A percentile compares a stretch with the other conserved stretches of the same genome.
phyloP scores from a whole-genome alignment of 164 flowering plant species.

The Paratinospora sagittata region DNA sequence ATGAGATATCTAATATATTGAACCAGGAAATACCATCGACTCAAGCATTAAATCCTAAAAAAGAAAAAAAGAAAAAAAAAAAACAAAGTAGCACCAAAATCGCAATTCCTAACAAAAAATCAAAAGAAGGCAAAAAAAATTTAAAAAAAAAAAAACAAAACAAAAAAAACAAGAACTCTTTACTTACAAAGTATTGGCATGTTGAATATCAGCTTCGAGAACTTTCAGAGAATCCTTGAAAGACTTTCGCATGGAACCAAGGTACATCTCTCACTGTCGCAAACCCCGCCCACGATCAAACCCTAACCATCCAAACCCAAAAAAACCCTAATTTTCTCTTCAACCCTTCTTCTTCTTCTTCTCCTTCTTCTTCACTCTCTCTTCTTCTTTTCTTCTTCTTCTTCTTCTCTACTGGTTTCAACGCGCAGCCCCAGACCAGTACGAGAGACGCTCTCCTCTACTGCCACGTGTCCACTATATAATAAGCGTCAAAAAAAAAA shows the following conservation, averaged over 20 bases:
- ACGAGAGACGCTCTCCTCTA: conserved; percentile 4
- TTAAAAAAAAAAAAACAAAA: neutral
- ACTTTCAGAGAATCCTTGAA: conserved; percentile 77
- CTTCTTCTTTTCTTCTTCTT: conserved; percentile 6
- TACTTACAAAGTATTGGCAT: conserved; percentile 73
- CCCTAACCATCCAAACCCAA: conserved; percentile 1
- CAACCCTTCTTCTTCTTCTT: neutral
- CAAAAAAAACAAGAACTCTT: neutral
- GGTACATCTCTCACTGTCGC: conserved; percentile 29
- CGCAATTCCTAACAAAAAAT: neutral
- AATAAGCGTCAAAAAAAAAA: conserved; percentile 7
- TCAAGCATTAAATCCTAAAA: no score
- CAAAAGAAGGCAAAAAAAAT: no score
- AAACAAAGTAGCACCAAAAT: neutral
- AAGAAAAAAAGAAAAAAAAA: neutral
- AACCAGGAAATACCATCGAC: no score
- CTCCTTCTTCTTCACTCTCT: neutral
- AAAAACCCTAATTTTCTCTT: conserved; percentile 9
- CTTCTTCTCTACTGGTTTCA: conserved; percentile 1
- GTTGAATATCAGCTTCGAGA: conserved; percentile 83
- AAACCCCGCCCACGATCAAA: conserved; percentile 4
- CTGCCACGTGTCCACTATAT: conserved; percentile 21
- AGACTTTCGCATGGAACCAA: conserved; percentile 54
- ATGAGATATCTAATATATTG: no score
- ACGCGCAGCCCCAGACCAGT: neutral